phyloP scores from a whole-genome alignment of 148 eudicot genomes.

The Pouteria glomerata region DNA sequence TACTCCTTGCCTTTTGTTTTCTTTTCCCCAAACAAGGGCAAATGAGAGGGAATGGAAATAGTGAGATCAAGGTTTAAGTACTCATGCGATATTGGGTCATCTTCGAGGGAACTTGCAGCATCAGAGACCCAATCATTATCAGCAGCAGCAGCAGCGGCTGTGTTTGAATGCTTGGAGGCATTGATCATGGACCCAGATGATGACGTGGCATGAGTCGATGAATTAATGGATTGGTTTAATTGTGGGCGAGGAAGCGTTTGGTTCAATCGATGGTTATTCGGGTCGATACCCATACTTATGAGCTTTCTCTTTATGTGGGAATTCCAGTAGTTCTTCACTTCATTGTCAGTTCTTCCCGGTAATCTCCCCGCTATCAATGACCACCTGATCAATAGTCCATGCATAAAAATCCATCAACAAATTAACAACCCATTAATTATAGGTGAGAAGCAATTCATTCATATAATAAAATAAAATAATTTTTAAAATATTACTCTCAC shows the following conservation, averaged over 20 bases:
- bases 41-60: constrained; percentile 20
- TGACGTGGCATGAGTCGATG: neutral
- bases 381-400: too few relatives aligned
- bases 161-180: neutral
- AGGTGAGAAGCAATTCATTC: too few relatives aligned
- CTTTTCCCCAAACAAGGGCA: neutral
- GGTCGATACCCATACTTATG: constrained; percentile 33
- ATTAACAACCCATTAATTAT: too few relatives aligned
- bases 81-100: constrained; percentile 1
- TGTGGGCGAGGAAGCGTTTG: constrained; percentile 16
- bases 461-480: too few relatives aligned
- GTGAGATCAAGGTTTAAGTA: constrained; percentile 39
- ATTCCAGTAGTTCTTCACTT: constrained; percentile 50
- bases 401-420: too few relatives aligned
- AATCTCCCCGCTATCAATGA: constrained; percentile 47
- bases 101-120: constrained; percentile 5
- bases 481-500: too few relatives aligned
- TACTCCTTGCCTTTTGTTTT: neutral
- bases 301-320: constrained; percentile 32
- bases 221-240: neutral
- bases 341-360: constrained; percentile 47
- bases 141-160: neutral
- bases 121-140: neutral
- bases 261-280: constrained; percentile 31
- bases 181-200: constrained; percentile 13